phyloP scores from a whole-genome alignment of 2,329 filamentous ascomycete genomes.

The Neonectria ditissima region DNA sequence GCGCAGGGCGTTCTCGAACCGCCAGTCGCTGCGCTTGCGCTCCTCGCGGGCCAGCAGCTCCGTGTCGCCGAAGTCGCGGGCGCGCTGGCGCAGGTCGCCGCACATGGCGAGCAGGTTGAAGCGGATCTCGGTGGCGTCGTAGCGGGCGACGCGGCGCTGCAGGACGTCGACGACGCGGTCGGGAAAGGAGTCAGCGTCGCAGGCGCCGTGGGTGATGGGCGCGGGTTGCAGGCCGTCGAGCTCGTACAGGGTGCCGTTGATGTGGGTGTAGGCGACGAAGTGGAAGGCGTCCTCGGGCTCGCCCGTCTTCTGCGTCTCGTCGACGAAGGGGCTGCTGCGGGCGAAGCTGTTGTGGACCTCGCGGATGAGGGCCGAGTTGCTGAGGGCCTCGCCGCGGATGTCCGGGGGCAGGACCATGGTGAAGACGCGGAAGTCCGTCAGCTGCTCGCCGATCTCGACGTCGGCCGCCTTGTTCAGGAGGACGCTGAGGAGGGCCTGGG shows the following conservation, averaged over 20 bases:
- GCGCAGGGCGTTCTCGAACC: constrained; percentile 93
- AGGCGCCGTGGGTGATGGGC: constrained; percentile 88
- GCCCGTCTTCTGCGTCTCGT: constrained; percentile 79
- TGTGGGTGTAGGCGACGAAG: constrained; percentile 93
- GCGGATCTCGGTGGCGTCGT: constrained; percentile 87
- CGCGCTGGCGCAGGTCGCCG: constrained; percentile 80
- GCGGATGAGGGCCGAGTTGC: constrained; percentile 76
- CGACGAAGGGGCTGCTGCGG: constrained; percentile 87
- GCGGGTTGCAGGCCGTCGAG: constrained; percentile 94
- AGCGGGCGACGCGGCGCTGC: constrained; percentile 83
- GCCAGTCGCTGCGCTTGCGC: constrained; percentile 86
- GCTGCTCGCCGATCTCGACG: constrained; percentile 77
- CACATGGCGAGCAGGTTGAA: constrained; percentile 98
- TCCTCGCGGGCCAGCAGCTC: constrained; percentile 85
- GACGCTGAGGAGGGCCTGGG: constrained; percentile 92
- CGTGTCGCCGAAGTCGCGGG: constrained; percentile 83
- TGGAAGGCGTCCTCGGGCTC: constrained; percentile 93
- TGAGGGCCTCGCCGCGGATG: constrained; percentile 70
- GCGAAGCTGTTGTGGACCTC: constrained; percentile 93
- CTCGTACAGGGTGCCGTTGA: constrained; percentile 88
- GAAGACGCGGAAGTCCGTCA: constrained; percentile 88
- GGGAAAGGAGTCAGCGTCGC: constrained; percentile 78
- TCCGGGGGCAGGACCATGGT: constrained; percentile 85
- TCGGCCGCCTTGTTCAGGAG: constrained; percentile 83
- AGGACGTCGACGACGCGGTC: constrained; percentile 87